Conservation (phyloP, 2,329 filamentous ascomycete genomes). For the Moelleriella libera region DNA sequence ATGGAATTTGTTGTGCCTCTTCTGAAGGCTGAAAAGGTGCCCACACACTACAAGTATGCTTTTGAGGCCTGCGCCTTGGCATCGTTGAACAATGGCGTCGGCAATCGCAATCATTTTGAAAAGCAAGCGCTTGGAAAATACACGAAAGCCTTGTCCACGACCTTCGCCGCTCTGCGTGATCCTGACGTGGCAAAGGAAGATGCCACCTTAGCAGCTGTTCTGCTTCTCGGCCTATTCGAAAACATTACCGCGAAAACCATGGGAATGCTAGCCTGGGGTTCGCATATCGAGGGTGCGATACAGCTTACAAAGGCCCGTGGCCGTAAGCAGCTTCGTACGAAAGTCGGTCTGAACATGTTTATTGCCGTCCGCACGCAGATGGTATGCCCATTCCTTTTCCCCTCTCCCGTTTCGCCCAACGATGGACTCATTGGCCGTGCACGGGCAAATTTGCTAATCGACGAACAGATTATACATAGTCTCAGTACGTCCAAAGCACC, state of each 20-base stretch:
- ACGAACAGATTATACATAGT: conserved; percentile 39
- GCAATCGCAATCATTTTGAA: conserved; percentile 17
- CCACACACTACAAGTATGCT: conserved; percentile 37
- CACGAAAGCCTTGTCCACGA: conserved; percentile 36
- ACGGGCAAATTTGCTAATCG: neutral
- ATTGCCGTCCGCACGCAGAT: conserved; percentile 46
- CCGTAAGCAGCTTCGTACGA: conserved; percentile 37
- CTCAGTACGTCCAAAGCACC: conserved; percentile 38
- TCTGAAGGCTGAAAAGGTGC: conserved; percentile 26
- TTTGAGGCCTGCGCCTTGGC: conserved; percentile 47
- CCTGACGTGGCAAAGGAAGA: conserved; percentile 36
- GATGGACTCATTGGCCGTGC: neutral
- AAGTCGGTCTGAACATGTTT: conserved; percentile 40
- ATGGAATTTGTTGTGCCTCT: conserved; percentile 46
- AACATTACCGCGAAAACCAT: conserved; percentile 41
- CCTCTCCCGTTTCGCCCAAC: no score
- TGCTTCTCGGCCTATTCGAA: conserved; percentile 47
- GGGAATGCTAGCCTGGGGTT: conserved; percentile 44
- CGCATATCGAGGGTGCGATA: conserved; percentile 50
- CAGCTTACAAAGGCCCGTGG: conserved; percentile 44
- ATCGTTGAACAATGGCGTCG: conserved; percentile 37
- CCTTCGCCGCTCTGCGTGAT: conserved; percentile 37
- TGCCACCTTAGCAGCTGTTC: conserved; percentile 41
- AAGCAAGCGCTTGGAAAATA: conserved; percentile 35
- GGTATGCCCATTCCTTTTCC: conserved; percentile 17